Percentiles rank a stretch among this genome's conserved stretches.
These are phyloP conservation scores for Globisporangium barbulae DNA, from an alignment of 352 stramenopile species.

Conservation along the genomic window DNA sequence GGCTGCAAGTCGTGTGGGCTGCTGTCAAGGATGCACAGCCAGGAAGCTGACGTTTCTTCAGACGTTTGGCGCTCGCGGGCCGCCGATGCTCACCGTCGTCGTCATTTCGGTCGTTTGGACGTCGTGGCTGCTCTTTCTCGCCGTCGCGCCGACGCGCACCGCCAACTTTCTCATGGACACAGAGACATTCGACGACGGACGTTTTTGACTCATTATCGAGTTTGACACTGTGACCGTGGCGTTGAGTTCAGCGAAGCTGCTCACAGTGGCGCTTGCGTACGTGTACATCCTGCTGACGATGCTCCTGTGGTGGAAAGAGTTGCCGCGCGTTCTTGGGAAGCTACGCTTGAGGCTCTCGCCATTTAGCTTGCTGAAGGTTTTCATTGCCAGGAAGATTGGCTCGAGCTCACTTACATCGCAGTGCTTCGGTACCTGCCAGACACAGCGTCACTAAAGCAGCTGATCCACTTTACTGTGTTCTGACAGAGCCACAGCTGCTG, in stretches of 20 bases:
- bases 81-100: background rate
- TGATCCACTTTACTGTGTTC: slow-evolving; percentile 27
- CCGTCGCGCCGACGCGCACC: slow-evolving; percentile 23
- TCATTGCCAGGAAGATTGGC: background rate
- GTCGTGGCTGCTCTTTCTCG: slow-evolving; percentile 27
- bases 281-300: slow-evolving; percentile 24
- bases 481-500: slow-evolving; percentile 28
- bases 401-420: slow-evolving; percentile 24
- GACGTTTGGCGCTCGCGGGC: slow-evolving; percentile 4
- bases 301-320: slow-evolving; percentile 19
- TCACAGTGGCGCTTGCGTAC: slow-evolving; percentile 13
- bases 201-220: slow-evolving; percentile 37
- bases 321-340: background rate
- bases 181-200: slow-evolving; percentile 26
- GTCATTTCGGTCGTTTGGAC: slow-evolving; percentile 30
- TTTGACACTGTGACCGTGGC: slow-evolving; percentile 11
- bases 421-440: slow-evolving; percentile 22
- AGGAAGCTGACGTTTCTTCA: slow-evolving; percentile 10
- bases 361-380: slow-evolving; percentile 1
- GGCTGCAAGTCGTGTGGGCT: background rate
- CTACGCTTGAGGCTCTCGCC: background rate
- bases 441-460: slow-evolving; percentile 10
- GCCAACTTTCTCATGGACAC: slow-evolving; percentile 40
- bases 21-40: background rate
- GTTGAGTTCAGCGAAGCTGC: slow-evolving; percentile 16